Conservation (phyloP, 768 basidiomycete genomes). For the Leccinum variicolor region DNA sequence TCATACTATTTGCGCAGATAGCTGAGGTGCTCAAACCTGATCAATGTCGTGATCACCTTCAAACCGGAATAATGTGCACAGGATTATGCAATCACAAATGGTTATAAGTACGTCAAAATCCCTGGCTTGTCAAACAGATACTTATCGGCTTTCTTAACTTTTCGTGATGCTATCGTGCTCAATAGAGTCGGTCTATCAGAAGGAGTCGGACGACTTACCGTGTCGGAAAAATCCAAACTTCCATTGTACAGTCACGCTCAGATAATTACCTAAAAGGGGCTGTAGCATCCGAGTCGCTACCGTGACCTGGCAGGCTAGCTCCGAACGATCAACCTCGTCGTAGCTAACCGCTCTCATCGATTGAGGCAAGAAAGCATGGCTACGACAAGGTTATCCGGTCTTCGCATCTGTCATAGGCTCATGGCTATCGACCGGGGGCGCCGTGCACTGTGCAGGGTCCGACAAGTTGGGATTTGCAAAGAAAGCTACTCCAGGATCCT, state of each 20-base stretch:
- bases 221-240: no score
- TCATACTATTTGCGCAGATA: no score
- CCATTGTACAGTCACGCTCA: no score
- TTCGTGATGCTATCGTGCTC: constrained; percentile 30
- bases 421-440: constrained; percentile 63
- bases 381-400: constrained; percentile 69
- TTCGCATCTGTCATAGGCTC: constrained; percentile 72
- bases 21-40: no score
- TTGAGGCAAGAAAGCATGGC: constrained; percentile 64
- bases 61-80: no score
- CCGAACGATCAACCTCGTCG: constrained; percentile 10
- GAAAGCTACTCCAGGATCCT: constrained; percentile 64
- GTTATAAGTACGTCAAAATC: no score
- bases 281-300: no score
- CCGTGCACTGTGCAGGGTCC: constrained; percentile 32
- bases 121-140: no score
- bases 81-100: no score
- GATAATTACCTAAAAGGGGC: no score
- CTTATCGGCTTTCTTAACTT: constrained; percentile 13
- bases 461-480: constrained; percentile 62
- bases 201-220: not conserved
- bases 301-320: no score
- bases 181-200: constrained; percentile 15
- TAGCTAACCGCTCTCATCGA: constrained; percentile 45
- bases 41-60: no score